A percentile compares a stretch with the other conserved stretches of the same genome.
phyloP scores from a whole-genome alignment of 805 yeast species.

The Scheffersomyces stipitis region DNA sequence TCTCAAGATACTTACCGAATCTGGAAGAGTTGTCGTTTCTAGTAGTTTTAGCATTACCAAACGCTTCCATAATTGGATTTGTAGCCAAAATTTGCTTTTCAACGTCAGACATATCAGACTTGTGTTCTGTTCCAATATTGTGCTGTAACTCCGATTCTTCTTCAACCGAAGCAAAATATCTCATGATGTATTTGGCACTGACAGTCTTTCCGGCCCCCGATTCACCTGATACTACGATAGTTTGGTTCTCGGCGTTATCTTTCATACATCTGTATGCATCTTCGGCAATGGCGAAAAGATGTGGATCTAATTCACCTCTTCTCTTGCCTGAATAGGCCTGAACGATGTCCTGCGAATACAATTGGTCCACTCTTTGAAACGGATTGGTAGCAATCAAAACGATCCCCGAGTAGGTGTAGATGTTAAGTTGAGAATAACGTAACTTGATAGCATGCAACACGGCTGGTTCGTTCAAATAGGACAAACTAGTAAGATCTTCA shows the following conservation, averaged over 20 bases:
- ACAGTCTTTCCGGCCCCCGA: slow-evolving; percentile 99
- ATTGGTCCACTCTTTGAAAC: slow-evolving; percentile 85
- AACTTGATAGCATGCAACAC: slow-evolving; percentile 90
- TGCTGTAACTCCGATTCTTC: slow-evolving; percentile 35
- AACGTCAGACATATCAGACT: slow-evolving; percentile 77
- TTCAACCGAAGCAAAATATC: slow-evolving; percentile 95
- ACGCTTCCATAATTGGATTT: slow-evolving; percentile 95
- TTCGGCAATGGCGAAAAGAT: slow-evolving; percentile 95
- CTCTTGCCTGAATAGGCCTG: slow-evolving; percentile 92
- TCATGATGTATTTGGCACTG: slow-evolving; percentile 94
- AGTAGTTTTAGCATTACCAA: slow-evolving; percentile 97
- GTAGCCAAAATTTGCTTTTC: slow-evolving; percentile 95
- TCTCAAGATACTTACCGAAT: slow-evolving; percentile 94
- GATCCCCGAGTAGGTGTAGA: slow-evolving; percentile 95
- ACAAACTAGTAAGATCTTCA: slow-evolving; percentile 88
- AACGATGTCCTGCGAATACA: slow-evolving; percentile 88
- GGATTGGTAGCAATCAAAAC: slow-evolving; percentile 97
- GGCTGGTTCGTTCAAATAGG: slow-evolving; percentile 94
- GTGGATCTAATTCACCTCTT: slow-evolving; percentile 96
- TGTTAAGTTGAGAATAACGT: slow-evolving; percentile 85
- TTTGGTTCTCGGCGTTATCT: slow-evolving; percentile 79
- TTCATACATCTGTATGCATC: slow-evolving; percentile 97
- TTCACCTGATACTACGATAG: slow-evolving; percentile 96
- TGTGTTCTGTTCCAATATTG: slow-evolving; percentile 35
- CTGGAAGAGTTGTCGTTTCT: slow-evolving; percentile 97